Conservation (phyloP, 108 stramenopile species). For the Schizochytrium sp. region DNA sequence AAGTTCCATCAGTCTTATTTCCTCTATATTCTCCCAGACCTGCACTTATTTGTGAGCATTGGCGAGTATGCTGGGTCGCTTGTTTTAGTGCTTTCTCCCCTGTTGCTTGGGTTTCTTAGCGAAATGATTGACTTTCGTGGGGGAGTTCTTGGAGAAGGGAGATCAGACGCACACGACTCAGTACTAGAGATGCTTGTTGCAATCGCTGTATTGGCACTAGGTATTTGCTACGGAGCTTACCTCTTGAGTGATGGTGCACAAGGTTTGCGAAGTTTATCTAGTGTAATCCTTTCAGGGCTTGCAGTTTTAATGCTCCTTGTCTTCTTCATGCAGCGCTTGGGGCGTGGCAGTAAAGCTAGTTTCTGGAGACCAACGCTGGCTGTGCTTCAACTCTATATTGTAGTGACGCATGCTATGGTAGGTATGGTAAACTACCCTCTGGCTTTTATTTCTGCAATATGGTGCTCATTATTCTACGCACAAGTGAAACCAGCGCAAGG, state of each 20-base stretch:
- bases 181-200: not conserved
- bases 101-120: not conserved
- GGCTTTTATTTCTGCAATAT: slow-evolving; percentile 2
- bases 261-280: not conserved
- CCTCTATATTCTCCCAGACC: slow-evolving; percentile 25
- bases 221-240: not conserved
- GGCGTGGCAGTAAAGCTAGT: not conserved
- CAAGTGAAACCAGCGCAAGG: not conserved
- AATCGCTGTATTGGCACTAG: not conserved
- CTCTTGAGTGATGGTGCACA: not conserved
- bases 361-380: not conserved
- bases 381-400: not conserved
- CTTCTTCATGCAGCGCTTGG: not conserved
- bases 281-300: not conserved
- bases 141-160: not conserved
- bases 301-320: not conserved
- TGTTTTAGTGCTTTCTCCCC: slow-evolving; percentile 1
- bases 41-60: not conserved
- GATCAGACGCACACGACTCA: not conserved
- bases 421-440: slow-evolving; percentile 55
- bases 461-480: not conserved
- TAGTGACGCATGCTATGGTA: slow-evolving; percentile 46
- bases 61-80: slow-evolving; percentile 52
- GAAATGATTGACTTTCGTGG: not conserved
- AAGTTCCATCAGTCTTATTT: slow-evolving; percentile 44